Evolutionary conservation across 352 stramenopile genomes (phyloP).

Genomic region (Globisporangium apiculatum): DNA sequence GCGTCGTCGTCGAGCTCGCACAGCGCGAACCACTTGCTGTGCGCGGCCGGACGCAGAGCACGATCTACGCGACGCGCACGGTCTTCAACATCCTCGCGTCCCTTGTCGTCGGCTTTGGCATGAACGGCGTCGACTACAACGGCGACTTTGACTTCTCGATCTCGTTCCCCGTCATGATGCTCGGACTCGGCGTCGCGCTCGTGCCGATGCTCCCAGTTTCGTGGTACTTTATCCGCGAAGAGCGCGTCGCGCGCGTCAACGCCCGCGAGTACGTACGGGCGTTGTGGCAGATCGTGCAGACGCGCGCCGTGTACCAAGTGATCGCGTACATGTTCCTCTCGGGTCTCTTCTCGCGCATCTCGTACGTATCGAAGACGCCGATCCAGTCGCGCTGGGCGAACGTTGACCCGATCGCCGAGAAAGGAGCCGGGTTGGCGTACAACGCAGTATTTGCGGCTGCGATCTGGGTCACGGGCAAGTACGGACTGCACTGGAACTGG

Average conservation of each 20-base stretch:
- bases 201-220: slow-evolving; percentile 13
- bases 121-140: slow-evolving; percentile 56
- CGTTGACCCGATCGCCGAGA: slow-evolving; percentile 27
- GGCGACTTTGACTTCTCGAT: slow-evolving; percentile 45
- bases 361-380: slow-evolving; percentile 24
- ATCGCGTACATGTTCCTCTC: slow-evolving; percentile 49
- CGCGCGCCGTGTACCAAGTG: slow-evolving; percentile 36
- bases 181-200: background rate
- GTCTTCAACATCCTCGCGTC: slow-evolving; percentile 25
- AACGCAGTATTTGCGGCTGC: slow-evolving; percentile 17
- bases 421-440: slow-evolving; percentile 20
- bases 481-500: slow-evolving; percentile 55
- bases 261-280: slow-evolving; percentile 17
- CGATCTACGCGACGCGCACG: slow-evolving; percentile 39
- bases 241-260: slow-evolving; percentile 10
- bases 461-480: slow-evolving; percentile 45
- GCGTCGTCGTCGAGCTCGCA: slow-evolving; percentile 16
- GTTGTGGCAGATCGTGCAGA: slow-evolving; percentile 37
- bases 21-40: slow-evolving; percentile 34
- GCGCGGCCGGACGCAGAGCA: slow-evolving; percentile 32
- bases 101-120: slow-evolving; percentile 31
- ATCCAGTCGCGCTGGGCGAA: slow-evolving; percentile 28
- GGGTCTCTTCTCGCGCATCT: slow-evolving; percentile 30
- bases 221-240: slow-evolving; percentile 28
- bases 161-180: slow-evolving; percentile 32